A percentile compares a stretch with the other conserved stretches of the same genome.
phyloP scores from a whole-genome alignment of 768 basidiomycete species.

The Asterophora parasitica region DNA sequence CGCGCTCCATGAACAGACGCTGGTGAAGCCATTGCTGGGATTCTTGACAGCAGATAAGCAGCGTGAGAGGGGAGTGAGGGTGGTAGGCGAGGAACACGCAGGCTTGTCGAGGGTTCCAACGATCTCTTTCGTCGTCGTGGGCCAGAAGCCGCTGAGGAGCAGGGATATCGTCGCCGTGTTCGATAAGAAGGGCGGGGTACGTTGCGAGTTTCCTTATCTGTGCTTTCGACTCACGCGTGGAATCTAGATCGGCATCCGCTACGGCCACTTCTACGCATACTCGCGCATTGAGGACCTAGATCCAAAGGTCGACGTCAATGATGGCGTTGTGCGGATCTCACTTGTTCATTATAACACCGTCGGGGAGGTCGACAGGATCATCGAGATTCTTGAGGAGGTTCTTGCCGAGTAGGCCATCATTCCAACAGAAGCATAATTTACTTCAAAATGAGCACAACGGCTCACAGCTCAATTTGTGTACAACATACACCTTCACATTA shows the following conservation, averaged over 20 bases:
- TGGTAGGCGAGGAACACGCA: constrained; percentile 57
- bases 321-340: constrained; percentile 71
- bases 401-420: too few species aligned
- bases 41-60: constrained; percentile 50
- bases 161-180: constrained; percentile 59
- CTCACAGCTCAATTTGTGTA: too few species aligned
- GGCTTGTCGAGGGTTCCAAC: constrained; percentile 55
- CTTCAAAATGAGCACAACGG: too few species aligned
- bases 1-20: constrained; percentile 53
- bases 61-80: constrained; percentile 52
- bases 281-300: constrained; percentile 47
- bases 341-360: constrained; percentile 79
- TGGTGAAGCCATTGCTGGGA: constrained; percentile 49
- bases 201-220: constrained; percentile 21
- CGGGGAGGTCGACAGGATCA: constrained; percentile 60
- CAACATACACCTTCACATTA: too few species aligned
- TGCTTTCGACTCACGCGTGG: neutral
- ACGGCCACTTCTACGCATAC: constrained; percentile 77
- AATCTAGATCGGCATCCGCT: constrained; percentile 70
- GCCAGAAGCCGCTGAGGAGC: constrained; percentile 51
- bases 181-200: constrained; percentile 58
- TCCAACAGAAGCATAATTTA: too few species aligned
- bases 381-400: constrained; percentile 49
- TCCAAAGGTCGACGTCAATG: constrained; percentile 54
- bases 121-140: constrained; percentile 65